Evolutionary conservation across 768 basidiomycete genomes (phyloP), one percentile per base, ranked within the genome.

Genomic region (Tulasnella sp.): DNA sequence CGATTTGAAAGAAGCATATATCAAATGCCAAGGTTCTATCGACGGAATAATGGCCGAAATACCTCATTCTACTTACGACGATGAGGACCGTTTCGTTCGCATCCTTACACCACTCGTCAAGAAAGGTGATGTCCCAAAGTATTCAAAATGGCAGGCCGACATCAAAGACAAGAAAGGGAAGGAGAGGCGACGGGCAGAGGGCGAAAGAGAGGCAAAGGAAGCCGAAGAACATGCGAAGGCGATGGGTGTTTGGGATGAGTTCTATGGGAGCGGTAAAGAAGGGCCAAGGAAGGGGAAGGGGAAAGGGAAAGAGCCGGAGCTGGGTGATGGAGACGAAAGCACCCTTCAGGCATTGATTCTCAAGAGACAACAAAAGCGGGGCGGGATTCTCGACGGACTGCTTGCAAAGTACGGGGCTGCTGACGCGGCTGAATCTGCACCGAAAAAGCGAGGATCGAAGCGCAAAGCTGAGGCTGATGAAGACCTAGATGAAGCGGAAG

Each of bases 191-290:
- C 89, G 88, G 86, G 94, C 93, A 85, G 89, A 90, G 82, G 89
- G 91, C 1, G 88, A 91, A 81, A 92, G 92, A 84, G 96, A 97
- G 84, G 94, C 94, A 1, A 86, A 87, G 78, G 95, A 97, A 82
- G 96, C 96, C 4, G 96, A 87, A 85, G 87, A 89, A 27, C 86
- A 92, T 58, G 96, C 96, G 7, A 94, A 91, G 82, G 94, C 95
- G 81, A 85, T 98, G 21, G 96, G 96, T 2, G 93, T 98, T 14
- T 97, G 95, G 95, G 96, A 98, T 78, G 94, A 96, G 82, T 96
- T 96, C 82, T 95, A 94, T 83, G 94, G 93, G 6, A 90, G 88
- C 81, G 94, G 93, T 4, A 93, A 92, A 85, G 84, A 88, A 1
- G 89, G 90, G 9, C 86, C 90, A 46, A 88, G 90, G 81, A 90